phyloP scores from a whole-genome alignment of 2,329 filamentous ascomycete genomes.

The Gaeumannomyces tritici region DNA sequence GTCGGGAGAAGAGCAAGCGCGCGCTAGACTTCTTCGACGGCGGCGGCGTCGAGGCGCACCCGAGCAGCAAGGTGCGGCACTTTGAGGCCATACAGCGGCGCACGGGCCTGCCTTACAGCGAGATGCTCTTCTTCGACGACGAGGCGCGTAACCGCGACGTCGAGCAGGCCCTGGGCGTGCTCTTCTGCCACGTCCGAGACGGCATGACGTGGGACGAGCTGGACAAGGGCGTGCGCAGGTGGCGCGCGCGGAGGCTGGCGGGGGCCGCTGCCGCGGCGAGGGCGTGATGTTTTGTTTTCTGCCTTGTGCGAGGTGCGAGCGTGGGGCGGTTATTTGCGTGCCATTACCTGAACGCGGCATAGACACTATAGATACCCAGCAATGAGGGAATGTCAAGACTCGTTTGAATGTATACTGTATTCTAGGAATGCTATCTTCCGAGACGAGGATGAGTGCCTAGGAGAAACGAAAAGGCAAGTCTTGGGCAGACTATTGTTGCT shows the following conservation, averaged over 20 bases:
- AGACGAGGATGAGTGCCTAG: neutral
- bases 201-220: slow-evolving; percentile 70
- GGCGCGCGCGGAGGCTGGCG: slow-evolving; percentile 60
- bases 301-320: neutral
- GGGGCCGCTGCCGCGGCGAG: neutral
- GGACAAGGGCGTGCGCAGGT: slow-evolving; percentile 69
- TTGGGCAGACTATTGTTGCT: neutral
- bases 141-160: slow-evolving; percentile 82
- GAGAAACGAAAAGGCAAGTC: neutral
- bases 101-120: slow-evolving; percentile 62
- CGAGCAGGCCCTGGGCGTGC: slow-evolving; percentile 59
- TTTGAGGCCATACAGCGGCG: slow-evolving; percentile 64
- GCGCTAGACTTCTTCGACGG: slow-evolving; percentile 52
- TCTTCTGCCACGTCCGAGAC: slow-evolving; percentile 73
- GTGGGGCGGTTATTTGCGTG: neutral
- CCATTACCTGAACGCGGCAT: neutral
- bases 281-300: neutral
- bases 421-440: neutral
- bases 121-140: slow-evolving; percentile 96
- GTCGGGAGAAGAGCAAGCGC: slow-evolving; percentile 23
- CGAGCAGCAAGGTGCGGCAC: slow-evolving; percentile 75
- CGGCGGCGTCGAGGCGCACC: slow-evolving; percentile 56
- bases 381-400: neutral
- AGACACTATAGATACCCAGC: neutral
- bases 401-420: neutral